Evolutionary conservation across 352 stramenopile genomes (phyloP), one percentile per base, ranked within the genome.

Genomic region (Detonula confervacea): DNA sequence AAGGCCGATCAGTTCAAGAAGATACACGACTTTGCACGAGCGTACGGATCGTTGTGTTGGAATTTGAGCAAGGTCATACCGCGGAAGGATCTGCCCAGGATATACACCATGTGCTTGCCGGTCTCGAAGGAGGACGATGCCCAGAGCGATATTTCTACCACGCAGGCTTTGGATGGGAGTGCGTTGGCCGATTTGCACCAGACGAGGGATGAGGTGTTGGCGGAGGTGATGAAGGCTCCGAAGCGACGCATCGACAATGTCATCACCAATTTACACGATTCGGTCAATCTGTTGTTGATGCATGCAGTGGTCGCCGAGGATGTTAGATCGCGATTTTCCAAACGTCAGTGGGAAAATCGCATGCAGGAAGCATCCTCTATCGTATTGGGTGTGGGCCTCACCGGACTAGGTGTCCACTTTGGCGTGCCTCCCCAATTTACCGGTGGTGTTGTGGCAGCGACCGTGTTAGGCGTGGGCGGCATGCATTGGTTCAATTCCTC

Each of bases 61-160:
- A 99, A 99, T 88, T 79, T 99, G 25, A 97, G 90, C 81, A 96
- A 96, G 83, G 97, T 99, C 24, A 99, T 99, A 80, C 97, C 96
- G 52, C 93, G 98, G 24, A 99, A 99, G 89, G 98, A 99, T 87
- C 87, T 99, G 59, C 98, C 98, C 25, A 94, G 96, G 35, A 99
- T 99, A 82, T 99, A 99, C 87, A 99, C 98, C 46, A 99, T 99
- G 97, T 99, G 97, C 83, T 92, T 99, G 30, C 97, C 97, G 0
- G 85, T 66, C 27, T 59, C 59, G 46, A 62, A 72, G 84, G 46
- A 89, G 11, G 87, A 87, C 92, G 87, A 62, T 85, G 89, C 5
- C 12, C 35, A 39, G 37, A 49, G 51, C 16, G 72, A 73, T 24
- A 52, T 47, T n/a, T 80, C 76, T 16, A 66, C 61, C 16, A 79